Evolutionary conservation across 305 asterid species (phyloP), one percentile per base, ranked within the genome.

Genomic region (Fraxinus floribunda): DNA sequence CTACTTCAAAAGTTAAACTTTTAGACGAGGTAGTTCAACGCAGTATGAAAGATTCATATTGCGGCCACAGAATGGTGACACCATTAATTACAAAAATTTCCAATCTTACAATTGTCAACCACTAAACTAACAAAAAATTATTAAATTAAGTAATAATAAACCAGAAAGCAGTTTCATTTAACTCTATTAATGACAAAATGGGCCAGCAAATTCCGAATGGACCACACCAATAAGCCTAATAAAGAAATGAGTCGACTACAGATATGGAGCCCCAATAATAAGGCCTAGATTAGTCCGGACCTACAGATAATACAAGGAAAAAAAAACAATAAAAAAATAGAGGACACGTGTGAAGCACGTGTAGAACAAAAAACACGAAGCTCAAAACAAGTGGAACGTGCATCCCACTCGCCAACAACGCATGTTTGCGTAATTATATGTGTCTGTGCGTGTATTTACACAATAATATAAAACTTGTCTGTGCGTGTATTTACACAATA

Each of bases 341-440:
- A 46, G 57, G 80, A 10, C 24, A 18, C 70, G 70, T 57, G 70
- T 57, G 29, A 55, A 55, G 39, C 79, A 55, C 15, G 39, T 16
- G 32, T 29, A 36, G 20, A 22, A 41, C 70, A 70, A 24, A 26
- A 49, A 35, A 39, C 26, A 39, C 75, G 52, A 0, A 68, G 7
- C 75, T 10, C 35, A 26, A 18, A 64, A 35, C 9, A 30, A 30
- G 70, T 72, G 81, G 8, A 2, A 30, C 35, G 76, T 70, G 76
- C 10, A n/a, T 70, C 8, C 35, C 86, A 80, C 83, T 70, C 41
- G 16, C 32, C 35, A 0, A 70, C 10, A 35, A 82, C 79, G 79
- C 39, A 66, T 38, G 73, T 77, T 30, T 36, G 41, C 20, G 10
- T 70, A 70, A 70, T 70, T 70, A 32, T 70, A 70, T 13, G n/a